Percentiles rank a stretch among this genome's conserved stretches.
phyloP scores from a whole-genome alignment of 345 rosid species.

The Populus alba region DNA sequence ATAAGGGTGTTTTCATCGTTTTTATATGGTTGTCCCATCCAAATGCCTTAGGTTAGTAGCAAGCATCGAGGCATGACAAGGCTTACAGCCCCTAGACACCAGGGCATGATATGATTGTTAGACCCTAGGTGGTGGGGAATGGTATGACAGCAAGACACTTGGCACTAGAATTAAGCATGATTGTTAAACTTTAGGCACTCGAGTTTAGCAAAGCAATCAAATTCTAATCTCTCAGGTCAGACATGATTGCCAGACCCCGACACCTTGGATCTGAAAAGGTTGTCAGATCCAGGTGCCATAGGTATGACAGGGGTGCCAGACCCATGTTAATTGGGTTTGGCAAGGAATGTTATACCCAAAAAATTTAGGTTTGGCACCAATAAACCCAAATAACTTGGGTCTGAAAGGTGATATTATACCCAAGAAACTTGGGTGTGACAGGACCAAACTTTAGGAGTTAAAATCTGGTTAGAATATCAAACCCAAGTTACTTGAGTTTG shows the following conservation, averaged over 20 bases:
- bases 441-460: too few species aligned
- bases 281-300: too few species aligned
- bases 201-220: too few species aligned
- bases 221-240: fast-evolving
- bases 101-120: fast-evolving
- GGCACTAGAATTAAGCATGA: fast-evolving
- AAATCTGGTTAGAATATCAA: fast-evolving
- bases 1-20: fast-evolving
- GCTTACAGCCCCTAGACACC: fast-evolving
- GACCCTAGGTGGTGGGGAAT: fast-evolving
- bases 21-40: fast-evolving
- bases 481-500: too few species aligned
- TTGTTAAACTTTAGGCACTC: fast-evolving
- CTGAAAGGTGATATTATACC: too few species aligned
- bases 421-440: too few species aligned
- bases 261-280: fast-evolving
- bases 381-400: too few species aligned
- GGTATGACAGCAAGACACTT: fast-evolving
- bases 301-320: too few species aligned
- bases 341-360: too few species aligned
- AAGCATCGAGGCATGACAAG: fast-evolving
- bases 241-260: fast-evolving
- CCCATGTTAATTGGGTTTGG: too few species aligned
- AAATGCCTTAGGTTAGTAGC: too few species aligned
- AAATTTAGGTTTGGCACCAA: too few species aligned